Evolutionary conservation across 305 asterid species (phyloP), one percentile per base, ranked within the genome.

Genomic region (Fraxinus velutina): DNA sequence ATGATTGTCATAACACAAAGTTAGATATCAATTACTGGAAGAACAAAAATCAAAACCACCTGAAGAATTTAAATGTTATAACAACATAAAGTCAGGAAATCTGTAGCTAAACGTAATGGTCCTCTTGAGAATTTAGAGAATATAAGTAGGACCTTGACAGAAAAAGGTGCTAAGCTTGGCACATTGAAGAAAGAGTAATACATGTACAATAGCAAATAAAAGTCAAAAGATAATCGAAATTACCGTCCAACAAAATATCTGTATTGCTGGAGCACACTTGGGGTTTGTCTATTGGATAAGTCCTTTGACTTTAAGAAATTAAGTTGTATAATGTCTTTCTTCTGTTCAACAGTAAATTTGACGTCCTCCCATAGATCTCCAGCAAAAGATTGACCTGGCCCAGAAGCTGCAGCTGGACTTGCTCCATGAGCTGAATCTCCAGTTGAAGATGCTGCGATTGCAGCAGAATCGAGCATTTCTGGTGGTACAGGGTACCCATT

Each of bases 401-500:
- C 89, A 4, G 81, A 27, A 36, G 83, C 85, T 50, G 87, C 82
- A 30, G 83, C 81, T 4, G 85, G 79, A 44, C 29, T 72, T 73
- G 84, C 87, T 64, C 92, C 93, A 21, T 85, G 86, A 68, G 85
- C 76, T 2, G 93, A 88, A 83, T 79, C 92, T 73, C 87, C 93
- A 8, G 83, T 9, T 7, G 96, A 84, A 33, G 90, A 30, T 27
- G 92, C 55, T 9, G 89, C 52, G 78, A 85, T 79, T 64, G 88
- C 92, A 2, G 93, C 88, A 33, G 93, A 80, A 57, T 93, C 95
- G 12, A 92, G 88, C 97, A 93, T 93, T 82, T 93, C 97, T 0
- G 97, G 89, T 1, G 97, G 97, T 74, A 93, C 91, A 24, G 96
- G 88, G 76, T 93, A 93, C 12, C 96, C 96, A 10, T 93, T 93